Evolutionary conservation across 2,329 filamentous ascomycete species (phyloP), one percentile per base, ranked within the genome.

Genomic region (Phyllosticta paracitricarpa): DNA sequence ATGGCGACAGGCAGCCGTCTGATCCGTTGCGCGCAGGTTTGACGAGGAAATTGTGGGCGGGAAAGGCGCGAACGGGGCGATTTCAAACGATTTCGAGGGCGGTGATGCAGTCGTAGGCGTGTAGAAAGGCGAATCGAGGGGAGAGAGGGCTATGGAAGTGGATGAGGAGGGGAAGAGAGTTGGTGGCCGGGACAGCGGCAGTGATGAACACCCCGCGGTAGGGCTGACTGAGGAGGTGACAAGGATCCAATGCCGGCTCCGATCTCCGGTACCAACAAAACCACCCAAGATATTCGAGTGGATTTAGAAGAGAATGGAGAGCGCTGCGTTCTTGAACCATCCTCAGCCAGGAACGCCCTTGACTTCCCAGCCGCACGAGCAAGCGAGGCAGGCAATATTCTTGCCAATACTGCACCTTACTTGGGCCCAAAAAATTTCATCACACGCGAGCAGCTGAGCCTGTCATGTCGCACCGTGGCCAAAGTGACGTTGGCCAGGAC

Each of bases 1-100:
- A 76, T 76, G 25, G 22, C 35, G n/a, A 40, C 28, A 48, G 40
- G 40, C 40, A 48, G 40, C 40, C 40, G 40, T 48, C 17, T 33
- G 30, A n/a, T 62, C 33, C 55, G 30, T 22, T 51, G 54, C 25
- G 55, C 51, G 51, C 30, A 14, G 17, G 17, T 19, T n/a, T n/a
- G 48, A 51, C 26, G 22, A 53, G 48, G 22, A 4, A 12, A n/a
- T 22, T 53, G 24, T 10, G 54, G 55, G n/a, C 35, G n/a, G 10
- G 51, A 12, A 28, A 35, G 26, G 51, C 25, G 58, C 53, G 28
- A 53, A 19, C 17, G 17, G 9, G 19, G 19, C 30, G 35, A 25
- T 5, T 9, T 30, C 28, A 12, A 54, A 4, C 52, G 52, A 35
- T 22, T 3, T 51, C 40, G 40, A 35, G 40, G 26, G 7, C 25